Base-by-base conservation (phyloP, 163 green algal species). In the Coccomyxa subellipsoidea region DNA sequence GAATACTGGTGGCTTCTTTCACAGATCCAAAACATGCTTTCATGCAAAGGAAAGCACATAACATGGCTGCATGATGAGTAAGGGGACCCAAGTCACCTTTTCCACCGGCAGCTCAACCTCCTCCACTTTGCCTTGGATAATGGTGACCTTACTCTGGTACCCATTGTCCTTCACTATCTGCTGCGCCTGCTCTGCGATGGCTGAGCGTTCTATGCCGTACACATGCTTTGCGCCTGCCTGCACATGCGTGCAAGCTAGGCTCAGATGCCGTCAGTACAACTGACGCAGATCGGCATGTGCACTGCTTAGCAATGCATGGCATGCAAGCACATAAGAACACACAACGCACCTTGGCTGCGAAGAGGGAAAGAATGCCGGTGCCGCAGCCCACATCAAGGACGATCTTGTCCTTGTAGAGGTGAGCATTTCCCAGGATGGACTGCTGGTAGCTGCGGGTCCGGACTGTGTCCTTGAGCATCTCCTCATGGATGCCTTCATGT, bases 301-400 rank as follows among this genome's bases (percentile, higher is more conserved):
- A 59, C 47, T 36, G 23, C 5, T n/a, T 32, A 29, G 69, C n/a
- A n/a, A n/a, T n/a, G n/a, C n/a, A n/a, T n/a, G n/a, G n/a, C n/a
- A n/a, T n/a, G n/a, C n/a, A n/a, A n/a, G n/a, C n/a, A n/a, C n/a
- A n/a, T 76, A 27, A 37, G 7, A 38, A 36, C 18, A 15, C 5
- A 39, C 0, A 0, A 36, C 21, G 25, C 66, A 36, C 91, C 89
- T 96, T 94, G n/a, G 95, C 94, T 40, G 90, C 90, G 87, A 98
- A 98, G 0, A 98, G 86, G 29, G 91, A 97, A 1, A 97, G 88
- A 80, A 98, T 99, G 83, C 95, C 95, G 7, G 96, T 99, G 75
- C 96, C 96, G 81, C 95, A 99, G 37, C 96, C 96, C 21, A 99
- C 93, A 83, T 99, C 96, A 36, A 99, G 88, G 29, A 99, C 95